Evolutionary conservation across 768 basidiomycete species (phyloP).

Genomic region (Jaapia argillacea): DNA sequence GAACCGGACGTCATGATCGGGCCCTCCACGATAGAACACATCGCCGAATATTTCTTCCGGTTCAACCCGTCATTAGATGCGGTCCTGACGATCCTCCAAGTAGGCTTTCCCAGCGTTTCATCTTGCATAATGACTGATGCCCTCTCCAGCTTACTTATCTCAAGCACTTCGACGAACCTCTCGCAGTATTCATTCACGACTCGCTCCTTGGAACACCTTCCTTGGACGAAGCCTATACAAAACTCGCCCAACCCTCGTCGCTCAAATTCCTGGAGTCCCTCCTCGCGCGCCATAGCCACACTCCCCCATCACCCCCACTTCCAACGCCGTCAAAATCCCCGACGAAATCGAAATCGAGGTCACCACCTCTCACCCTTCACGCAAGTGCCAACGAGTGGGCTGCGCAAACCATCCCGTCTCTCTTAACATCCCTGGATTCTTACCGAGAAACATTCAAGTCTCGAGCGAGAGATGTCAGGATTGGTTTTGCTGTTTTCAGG

Average conservation of each 20-base stretch:
- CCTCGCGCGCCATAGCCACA: conserved; percentile 20
- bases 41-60: conserved; percentile 47
- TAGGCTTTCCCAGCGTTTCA: conserved; percentile 15
- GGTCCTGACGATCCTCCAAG: conserved; percentile 52
- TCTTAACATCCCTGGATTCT: background rate
- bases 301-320: background rate
- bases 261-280: conserved; percentile 27
- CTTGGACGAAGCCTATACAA: background rate
- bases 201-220: conserved; percentile 9
- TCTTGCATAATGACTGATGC: background rate
- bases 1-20: conserved; percentile 55
- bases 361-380: conserved; percentile 7
- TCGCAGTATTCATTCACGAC: conserved; percentile 32
- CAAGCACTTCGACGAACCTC: conserved; percentile 62
- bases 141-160: conserved; percentile 44
- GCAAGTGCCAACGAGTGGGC: conserved; percentile 10
- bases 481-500: background rate
- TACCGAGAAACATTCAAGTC: background rate
- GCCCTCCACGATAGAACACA: conserved; percentile 40
- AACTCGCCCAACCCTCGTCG: conserved; percentile 13
- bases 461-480: background rate
- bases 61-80: conserved; percentile 49
- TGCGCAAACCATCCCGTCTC: background rate
- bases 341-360: background rate
- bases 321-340: too few species aligned